Conservation (phyloP, 306 rosid genomes). For the Cajanus cajan region DNA sequence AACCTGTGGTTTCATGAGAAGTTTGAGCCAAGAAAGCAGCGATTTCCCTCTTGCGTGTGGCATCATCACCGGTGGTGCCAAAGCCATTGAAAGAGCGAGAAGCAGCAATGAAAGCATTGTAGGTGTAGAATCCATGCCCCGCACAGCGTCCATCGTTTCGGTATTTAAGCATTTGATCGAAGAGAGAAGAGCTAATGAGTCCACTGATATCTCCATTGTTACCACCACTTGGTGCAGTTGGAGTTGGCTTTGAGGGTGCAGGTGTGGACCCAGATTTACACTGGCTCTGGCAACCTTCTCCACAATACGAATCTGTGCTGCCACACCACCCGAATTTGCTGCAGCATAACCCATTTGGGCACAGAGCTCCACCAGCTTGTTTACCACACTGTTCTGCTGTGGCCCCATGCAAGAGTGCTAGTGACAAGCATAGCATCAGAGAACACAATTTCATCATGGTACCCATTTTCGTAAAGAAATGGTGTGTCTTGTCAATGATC, state of each 20-base stretch:
- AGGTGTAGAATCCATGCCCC: slow-evolving; percentile 47
- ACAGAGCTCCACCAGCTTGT: slow-evolving; percentile 48
- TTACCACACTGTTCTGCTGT: slow-evolving; percentile 51
- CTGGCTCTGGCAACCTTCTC: slow-evolving; percentile 48
- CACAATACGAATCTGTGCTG: slow-evolving; percentile 26
- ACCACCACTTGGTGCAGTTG: slow-evolving; percentile 1
- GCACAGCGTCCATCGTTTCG: slow-evolving; percentile 48
- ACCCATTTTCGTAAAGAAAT: background rate
- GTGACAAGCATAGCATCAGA: background rate
- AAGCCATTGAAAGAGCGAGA: slow-evolving; percentile 46
- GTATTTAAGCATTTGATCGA: slow-evolving; percentile 51
- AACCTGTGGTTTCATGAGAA: slow-evolving; percentile 69
- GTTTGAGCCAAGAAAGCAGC: slow-evolving; percentile 82
- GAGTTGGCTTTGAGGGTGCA: background rate
- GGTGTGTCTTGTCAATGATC: background rate
- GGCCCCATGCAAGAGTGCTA: background rate
- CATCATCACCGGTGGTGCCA: slow-evolving; percentile 55
- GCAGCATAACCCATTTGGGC: slow-evolving; percentile 49
- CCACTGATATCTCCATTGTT: slow-evolving; percentile 28
- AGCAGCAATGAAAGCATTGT: slow-evolving; percentile 54
- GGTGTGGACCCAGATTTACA: slow-evolving; percentile 20
- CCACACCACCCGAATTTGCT: slow-evolving; percentile 55
- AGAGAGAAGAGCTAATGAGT: slow-evolving; percentile 24
- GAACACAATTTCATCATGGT: slow-evolving; percentile 5
- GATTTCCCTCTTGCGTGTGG: slow-evolving; percentile 50